Evolutionary conservation across 352 stramenopile species (phyloP).

Genomic region (Phytophthora pluvialis): DNA sequence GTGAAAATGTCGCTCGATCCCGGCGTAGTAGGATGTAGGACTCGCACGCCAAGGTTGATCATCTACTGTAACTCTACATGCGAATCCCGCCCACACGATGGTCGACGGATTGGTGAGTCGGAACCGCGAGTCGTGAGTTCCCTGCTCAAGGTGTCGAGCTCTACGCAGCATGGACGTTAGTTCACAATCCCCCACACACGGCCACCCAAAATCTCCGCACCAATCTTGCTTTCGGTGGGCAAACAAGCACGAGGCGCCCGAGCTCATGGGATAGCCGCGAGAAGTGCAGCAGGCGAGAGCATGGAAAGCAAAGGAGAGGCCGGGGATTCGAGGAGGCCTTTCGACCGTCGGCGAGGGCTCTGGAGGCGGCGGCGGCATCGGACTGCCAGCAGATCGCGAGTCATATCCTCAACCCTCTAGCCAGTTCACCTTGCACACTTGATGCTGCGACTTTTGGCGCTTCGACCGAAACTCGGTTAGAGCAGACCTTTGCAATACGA

Average conservation of each 20-base stretch:
- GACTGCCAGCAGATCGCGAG: slow-evolving; percentile 27
- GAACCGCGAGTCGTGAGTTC: slow-evolving; percentile 2
- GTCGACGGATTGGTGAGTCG: slow-evolving; percentile 19
- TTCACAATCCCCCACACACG: background rate
- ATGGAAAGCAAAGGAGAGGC: slow-evolving; percentile 22
- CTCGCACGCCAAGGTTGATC: background rate
- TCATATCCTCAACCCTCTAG: slow-evolving; percentile 23
- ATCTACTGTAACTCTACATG: slow-evolving; percentile 17
- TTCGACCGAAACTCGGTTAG: background rate
- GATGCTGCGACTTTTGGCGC: slow-evolving; percentile 17
- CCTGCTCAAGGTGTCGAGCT: slow-evolving; percentile 11
- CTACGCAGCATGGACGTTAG: slow-evolving; percentile 17
- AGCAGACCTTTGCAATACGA: background rate
- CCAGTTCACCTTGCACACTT: slow-evolving; percentile 29
- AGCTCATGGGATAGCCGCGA: slow-evolving; percentile 15
- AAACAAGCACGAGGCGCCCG: slow-evolving; percentile 1
- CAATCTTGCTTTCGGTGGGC: slow-evolving; percentile 24
- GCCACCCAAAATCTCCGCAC: background rate
- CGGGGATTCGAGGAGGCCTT: background rate
- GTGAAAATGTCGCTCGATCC: slow-evolving; percentile 20
- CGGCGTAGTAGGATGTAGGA: slow-evolving; percentile 10
- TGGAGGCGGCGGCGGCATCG: slow-evolving; percentile 2
- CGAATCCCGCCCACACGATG: slow-evolving; percentile 19
- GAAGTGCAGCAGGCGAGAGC: slow-evolving; percentile 4
- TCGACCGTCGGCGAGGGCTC: slow-evolving; percentile 2